A percentile compares a stretch with the other conserved stretches of the same genome.
phyloP scores from a whole-genome alignment of 345 rosid species.

The Boechera divaricarpa region DNA sequence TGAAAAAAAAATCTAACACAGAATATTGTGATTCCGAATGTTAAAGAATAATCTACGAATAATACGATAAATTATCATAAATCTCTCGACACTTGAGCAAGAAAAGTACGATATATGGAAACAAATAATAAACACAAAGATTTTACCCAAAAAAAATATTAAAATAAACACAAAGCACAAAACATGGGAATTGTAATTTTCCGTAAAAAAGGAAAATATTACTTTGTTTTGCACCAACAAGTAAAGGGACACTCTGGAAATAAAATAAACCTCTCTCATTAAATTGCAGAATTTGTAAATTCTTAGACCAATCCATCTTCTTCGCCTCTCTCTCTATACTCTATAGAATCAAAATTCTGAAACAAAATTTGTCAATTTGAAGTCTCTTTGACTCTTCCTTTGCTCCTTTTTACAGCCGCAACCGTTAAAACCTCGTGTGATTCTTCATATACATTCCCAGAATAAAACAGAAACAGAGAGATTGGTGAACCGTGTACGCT shows the following conservation, averaged over 20 bases:
- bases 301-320: conserved; percentile 19
- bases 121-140: neutral
- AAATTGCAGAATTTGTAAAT: neutral
- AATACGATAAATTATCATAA: neutral
- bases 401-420: neutral
- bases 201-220: neutral
- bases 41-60: too few relatives aligned
- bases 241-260: too few relatives aligned
- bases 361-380: conserved; percentile 11
- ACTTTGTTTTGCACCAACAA: neutral
- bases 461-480: neutral
- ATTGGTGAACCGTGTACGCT: conserved; percentile 28
- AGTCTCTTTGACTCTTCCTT: conserved; percentile 38
- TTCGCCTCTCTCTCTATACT: too few relatives aligned
- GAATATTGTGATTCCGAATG: too few relatives aligned
- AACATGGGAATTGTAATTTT: conserved; percentile 1
- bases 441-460: conserved; percentile 22
- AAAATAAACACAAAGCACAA: neutral
- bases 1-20: too few relatives aligned
- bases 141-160: too few relatives aligned
- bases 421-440: neutral
- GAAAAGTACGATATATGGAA: neutral
- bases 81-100: neutral
- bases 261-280: neutral
- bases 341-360: neutral